phyloP scores from a whole-genome alignment of 2,329 filamentous ascomycete species.

The Colletotrichum falcatum region DNA sequence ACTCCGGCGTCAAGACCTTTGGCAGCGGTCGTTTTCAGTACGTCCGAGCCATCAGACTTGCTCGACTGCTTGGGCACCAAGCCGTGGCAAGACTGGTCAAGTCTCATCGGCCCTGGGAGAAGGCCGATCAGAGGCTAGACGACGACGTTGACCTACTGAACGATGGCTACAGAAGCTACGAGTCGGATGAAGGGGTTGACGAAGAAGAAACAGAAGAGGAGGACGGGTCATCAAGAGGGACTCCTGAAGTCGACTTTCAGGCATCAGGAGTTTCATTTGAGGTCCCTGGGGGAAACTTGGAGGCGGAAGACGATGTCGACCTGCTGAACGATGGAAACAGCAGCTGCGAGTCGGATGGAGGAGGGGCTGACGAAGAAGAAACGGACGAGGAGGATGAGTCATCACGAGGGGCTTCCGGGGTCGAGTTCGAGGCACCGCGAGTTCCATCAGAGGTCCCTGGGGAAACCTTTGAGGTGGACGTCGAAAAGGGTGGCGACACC shows the following conservation, averaged over 20 bases:
- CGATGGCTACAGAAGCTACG: too few relatives aligned
- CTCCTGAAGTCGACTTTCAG: too few relatives aligned
- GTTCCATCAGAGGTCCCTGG: background rate
- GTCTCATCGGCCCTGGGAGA: background rate
- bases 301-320: too few relatives aligned
- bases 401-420: too few relatives aligned
- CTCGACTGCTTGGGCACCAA: background rate
- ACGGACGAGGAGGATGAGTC: background rate
- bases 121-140: background rate
- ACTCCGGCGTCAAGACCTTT: background rate
- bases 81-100: background rate
- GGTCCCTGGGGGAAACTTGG: too few relatives aligned
- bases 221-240: too few relatives aligned
- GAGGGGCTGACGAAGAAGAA: background rate
- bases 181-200: too few relatives aligned
- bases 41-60: background rate
- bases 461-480: background rate
- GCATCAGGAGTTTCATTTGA: too few relatives aligned
- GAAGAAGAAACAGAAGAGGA: too few relatives aligned
- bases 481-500: background rate
- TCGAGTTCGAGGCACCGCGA: background rate
- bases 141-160: background rate
- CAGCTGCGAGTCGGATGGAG: background rate
- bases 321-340: too few relatives aligned
- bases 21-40: background rate